Evolutionary conservation across 2,329 filamentous ascomycete genomes (phyloP).

Genomic region (Exophiala spinifera): DNA sequence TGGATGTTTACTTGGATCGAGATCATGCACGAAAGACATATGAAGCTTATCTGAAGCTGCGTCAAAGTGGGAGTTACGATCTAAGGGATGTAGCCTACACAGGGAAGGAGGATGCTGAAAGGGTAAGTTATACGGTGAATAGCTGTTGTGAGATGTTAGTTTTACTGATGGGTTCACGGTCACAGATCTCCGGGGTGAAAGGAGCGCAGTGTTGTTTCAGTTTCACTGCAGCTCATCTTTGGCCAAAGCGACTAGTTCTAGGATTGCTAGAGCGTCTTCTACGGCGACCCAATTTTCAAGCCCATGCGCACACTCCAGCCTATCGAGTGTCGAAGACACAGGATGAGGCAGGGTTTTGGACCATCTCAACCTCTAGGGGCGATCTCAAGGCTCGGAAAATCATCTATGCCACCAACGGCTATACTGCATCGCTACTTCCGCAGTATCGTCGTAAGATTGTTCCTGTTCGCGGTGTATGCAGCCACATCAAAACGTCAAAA

Average conservation of each 20-base stretch:
- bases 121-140: neutral
- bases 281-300: conserved; percentile 43
- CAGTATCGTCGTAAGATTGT: conserved; percentile 68
- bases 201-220: conserved; percentile 35
- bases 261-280: conserved; percentile 64
- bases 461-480: conserved; percentile 55
- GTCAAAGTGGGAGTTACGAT: neutral
- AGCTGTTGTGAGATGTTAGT: neutral
- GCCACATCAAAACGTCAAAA: conserved; percentile 1
- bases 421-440: conserved; percentile 73
- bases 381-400: conserved; percentile 60
- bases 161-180: neutral
- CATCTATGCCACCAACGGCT: conserved; percentile 79
- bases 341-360: conserved; percentile 47
- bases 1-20: conserved; percentile 38
- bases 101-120: neutral
- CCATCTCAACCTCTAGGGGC: conserved; percentile 70
- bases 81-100: conserved; percentile 6
- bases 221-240: conserved; percentile 34
- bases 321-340: conserved; percentile 28
- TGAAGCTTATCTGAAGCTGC: neutral
- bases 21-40: conserved; percentile 26
- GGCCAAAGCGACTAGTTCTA: conserved; percentile 78
- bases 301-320: conserved; percentile 53
- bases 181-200: conserved; percentile 34